Percentiles rank a stretch among this genome's conserved stretches.
Conservation (phyloP, 441 rosid genomes). For the Pelargonium citronellum region DNA sequence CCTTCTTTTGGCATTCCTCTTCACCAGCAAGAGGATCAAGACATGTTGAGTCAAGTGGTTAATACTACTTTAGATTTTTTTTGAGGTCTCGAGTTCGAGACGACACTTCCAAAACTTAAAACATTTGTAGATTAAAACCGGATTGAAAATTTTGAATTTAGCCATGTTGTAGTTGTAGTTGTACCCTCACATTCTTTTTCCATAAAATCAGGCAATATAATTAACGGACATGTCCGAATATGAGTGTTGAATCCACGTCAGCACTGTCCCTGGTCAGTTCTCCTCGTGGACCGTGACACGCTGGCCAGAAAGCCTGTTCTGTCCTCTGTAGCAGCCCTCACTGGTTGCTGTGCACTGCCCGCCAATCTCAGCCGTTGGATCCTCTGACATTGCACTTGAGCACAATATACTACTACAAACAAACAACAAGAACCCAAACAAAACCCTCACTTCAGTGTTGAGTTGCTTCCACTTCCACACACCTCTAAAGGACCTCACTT, state of each 20-base stretch:
- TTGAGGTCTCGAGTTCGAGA: too few relatives aligned
- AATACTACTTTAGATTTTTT: too few relatives aligned
- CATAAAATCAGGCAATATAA: too few relatives aligned
- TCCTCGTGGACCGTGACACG: conserved; percentile 7
- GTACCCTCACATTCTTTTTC: too few relatives aligned
- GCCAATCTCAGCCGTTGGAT: conserved; percentile 4
- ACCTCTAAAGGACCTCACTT: conserved; percentile 6
- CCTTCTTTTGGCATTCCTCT: too few relatives aligned
- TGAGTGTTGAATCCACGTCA: background rate
- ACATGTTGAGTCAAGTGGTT: too few relatives aligned
- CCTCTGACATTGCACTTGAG: conserved; percentile 6
- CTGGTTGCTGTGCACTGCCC: conserved; percentile 4
- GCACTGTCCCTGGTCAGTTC: background rate
- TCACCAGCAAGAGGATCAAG: too few relatives aligned
- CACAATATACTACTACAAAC: background rate
- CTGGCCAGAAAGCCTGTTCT: background rate
- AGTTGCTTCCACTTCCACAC: conserved; percentile 2
- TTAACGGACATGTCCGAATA: too few relatives aligned
- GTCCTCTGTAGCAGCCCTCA: conserved; percentile 4
- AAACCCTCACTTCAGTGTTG: background rate
- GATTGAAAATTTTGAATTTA: too few relatives aligned
- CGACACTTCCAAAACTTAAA: too few relatives aligned
- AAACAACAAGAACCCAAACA: background rate
- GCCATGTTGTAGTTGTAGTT: too few relatives aligned
- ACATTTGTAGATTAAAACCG: too few relatives aligned